Percentiles rank a stretch among this genome's conserved stretches.
Conservation (phyloP, 495 filamentous ascomycete genomes). For the Aspergillus taichungensis region DNA sequence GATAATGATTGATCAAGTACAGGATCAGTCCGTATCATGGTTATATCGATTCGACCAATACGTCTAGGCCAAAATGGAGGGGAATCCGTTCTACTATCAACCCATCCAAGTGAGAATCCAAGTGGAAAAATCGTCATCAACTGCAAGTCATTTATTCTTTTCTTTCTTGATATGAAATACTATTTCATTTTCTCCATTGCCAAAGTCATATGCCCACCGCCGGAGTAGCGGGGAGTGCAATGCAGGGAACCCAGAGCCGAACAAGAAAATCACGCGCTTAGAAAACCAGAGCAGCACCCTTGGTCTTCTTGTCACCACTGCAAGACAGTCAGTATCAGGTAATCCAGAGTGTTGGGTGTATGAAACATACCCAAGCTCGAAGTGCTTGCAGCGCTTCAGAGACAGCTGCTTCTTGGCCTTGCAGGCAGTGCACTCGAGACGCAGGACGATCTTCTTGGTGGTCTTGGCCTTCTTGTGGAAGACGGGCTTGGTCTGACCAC, state of each 20-base stretch:
- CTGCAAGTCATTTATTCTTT: slow-evolving; percentile 35
- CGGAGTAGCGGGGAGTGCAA: slow-evolving; percentile 32
- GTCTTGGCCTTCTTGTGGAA: slow-evolving; percentile 99
- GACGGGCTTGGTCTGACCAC: slow-evolving; percentile 99
- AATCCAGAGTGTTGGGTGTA: background rate
- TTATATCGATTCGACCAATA: too few species aligned
- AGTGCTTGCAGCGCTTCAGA: slow-evolving; percentile 99
- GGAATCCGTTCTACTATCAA: too few species aligned
- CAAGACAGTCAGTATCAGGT: slow-evolving; percentile 15
- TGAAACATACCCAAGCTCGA: slow-evolving; percentile 85
- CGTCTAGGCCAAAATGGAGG: too few species aligned
- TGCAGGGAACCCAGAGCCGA: slow-evolving; percentile 41
- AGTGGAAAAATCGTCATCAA: slow-evolving; percentile 30
- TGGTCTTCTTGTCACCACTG: slow-evolving; percentile 99
- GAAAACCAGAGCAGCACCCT: slow-evolving; percentile 99
- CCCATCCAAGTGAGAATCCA: too few species aligned
- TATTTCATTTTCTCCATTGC: slow-evolving; percentile 44
- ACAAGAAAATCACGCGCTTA: slow-evolving; percentile 53
- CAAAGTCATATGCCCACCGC: slow-evolving; percentile 38
- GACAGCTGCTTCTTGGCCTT: slow-evolving; percentile 98
- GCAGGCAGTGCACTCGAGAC: slow-evolving; percentile 92
- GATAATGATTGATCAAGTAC: too few species aligned
- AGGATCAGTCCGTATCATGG: too few species aligned
- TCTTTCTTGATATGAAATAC: slow-evolving; percentile 39
- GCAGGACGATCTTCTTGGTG: slow-evolving; percentile 98